Conservation (phyloP, 1,284 basidiomycete genomes). For the Sporisorium iseilematis-ciliati region DNA sequence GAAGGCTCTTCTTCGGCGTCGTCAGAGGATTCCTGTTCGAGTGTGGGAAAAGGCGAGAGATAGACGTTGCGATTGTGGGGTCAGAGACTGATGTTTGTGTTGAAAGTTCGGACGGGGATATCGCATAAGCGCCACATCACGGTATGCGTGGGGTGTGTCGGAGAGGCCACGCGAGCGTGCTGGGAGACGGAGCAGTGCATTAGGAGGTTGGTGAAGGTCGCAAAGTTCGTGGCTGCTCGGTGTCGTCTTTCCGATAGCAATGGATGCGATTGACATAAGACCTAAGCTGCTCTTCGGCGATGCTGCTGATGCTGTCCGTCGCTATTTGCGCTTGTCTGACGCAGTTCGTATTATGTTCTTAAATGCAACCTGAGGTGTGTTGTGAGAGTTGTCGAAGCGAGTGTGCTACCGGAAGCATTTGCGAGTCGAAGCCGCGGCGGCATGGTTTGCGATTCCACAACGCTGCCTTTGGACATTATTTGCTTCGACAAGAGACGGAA, state of each 20-base stretch:
- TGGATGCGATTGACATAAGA: too few species aligned
- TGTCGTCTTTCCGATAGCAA: not conserved
- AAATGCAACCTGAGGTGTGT: too few species aligned
- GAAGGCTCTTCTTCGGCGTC: constrained; percentile 25
- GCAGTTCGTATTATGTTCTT: too few species aligned
- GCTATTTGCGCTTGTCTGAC: too few species aligned
- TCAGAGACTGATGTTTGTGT: constrained; percentile 7
- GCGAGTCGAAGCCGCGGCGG: not conserved
- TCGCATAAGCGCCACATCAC: not conserved
- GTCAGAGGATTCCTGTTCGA: constrained; percentile 38
- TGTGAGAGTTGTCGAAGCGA: too few species aligned
- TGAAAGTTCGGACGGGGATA: not conserved
- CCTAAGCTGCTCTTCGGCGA: not conserved
- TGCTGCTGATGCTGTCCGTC: not conserved
- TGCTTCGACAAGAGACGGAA: not conserved
- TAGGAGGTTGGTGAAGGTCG: not conserved
- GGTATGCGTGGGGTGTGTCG: not conserved
- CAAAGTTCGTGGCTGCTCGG: not conserved
- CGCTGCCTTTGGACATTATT: not conserved
- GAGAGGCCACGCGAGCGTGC: not conserved
- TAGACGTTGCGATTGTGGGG: not conserved
- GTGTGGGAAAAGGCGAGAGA: not conserved
- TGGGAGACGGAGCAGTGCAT: not conserved
- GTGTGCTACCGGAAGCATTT: not conserved
- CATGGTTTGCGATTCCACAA: not conserved